Base-by-base conservation (phyloP, 2,329 filamentous ascomycete species). In the Phaeosphaeriaceae sp. region DNA sequence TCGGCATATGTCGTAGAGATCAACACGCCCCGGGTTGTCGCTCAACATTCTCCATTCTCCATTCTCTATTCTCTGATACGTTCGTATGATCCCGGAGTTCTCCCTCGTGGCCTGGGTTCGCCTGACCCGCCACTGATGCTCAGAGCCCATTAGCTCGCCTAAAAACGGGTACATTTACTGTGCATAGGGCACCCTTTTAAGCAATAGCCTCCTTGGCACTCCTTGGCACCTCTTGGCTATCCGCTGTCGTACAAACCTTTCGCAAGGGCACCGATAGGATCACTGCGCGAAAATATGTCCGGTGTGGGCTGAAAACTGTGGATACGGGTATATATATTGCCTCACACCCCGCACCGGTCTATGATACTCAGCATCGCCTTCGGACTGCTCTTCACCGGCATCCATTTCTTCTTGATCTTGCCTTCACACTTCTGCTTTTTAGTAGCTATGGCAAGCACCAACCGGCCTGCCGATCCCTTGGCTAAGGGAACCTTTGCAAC, bases 401-500 rank as follows among this genome's bases (percentile, higher is more conserved):
- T 48, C 47, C 38, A 46, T 41, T 44, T 15, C 39, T 29, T 28
- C 38, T 39, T 17, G n/a, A 49, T 33, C 21, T 48, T 52, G 44
- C 47, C 37, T 52, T 40, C 40, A 34, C 36, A 28, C 17, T 46
- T 50, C 37, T 40, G 34, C 48, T 41, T 33, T 23, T 15, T 39
- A 42, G 36, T 46, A 55, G 64, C 20, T 28, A 73, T 73, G 70
- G 55, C 65, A 17, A 63, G 53, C 48, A 52, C 58, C 42, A 67
- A 72, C 60, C 77, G 83, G 57, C 79, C 81, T 9, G 87, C 87
- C 45, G 87, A 89, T 55, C 85, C 86, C 16, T 70, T 90, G 50
- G 85, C 86, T 28, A 84, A 83, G 71, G 88, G 88, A 34, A 80
- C 84, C 41, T 53, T 85, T 32, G 78, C 87, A 21, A 87, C 85